phyloP scores from a whole-genome alignment of 352 stramenopile genomes.

The Phytophthora parvispora region DNA sequence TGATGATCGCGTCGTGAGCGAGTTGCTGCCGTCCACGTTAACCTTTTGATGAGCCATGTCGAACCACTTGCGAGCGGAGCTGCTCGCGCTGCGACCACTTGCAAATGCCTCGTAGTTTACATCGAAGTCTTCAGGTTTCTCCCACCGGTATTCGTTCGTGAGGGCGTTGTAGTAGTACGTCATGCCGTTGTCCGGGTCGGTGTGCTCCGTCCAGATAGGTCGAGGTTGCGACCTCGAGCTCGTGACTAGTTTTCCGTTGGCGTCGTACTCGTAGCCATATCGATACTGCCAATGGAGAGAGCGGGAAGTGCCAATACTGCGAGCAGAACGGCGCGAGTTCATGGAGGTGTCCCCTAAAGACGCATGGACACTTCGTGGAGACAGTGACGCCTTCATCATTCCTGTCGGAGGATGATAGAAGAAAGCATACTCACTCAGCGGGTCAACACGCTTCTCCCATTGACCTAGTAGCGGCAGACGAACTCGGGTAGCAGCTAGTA shows the following conservation, averaged over 20 bases:
- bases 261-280: conserved; percentile 77
- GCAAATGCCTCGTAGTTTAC: conserved; percentile 59
- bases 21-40: conserved; percentile 24
- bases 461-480: conserved; percentile 43
- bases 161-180: conserved; percentile 81
- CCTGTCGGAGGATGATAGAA: conserved; percentile 69
- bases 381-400: conserved; percentile 64
- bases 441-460: conserved; percentile 79
- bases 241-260: conserved; percentile 43
- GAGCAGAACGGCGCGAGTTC: conserved; percentile 29
- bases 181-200: conserved; percentile 53
- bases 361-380: conserved; percentile 60
- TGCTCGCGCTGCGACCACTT: conserved; percentile 42
- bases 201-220: conserved; percentile 75
- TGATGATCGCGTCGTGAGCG: conserved; percentile 41
- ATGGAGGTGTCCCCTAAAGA: conserved; percentile 32
- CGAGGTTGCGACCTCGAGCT: conserved; percentile 34
- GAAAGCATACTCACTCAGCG: conserved; percentile 69
- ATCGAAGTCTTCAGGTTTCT: conserved; percentile 73
- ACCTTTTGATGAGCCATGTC: conserved; percentile 35
- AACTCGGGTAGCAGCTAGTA: conserved; percentile 45
- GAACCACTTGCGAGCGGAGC: conserved; percentile 78
- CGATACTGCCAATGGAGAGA: conserved; percentile 81
- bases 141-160: conserved; percentile 84
- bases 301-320: conserved; percentile 37